Evolutionary conservation across 2,329 filamentous ascomycete species (phyloP).

Genomic region (Aspergillus puulaauensis): DNA sequence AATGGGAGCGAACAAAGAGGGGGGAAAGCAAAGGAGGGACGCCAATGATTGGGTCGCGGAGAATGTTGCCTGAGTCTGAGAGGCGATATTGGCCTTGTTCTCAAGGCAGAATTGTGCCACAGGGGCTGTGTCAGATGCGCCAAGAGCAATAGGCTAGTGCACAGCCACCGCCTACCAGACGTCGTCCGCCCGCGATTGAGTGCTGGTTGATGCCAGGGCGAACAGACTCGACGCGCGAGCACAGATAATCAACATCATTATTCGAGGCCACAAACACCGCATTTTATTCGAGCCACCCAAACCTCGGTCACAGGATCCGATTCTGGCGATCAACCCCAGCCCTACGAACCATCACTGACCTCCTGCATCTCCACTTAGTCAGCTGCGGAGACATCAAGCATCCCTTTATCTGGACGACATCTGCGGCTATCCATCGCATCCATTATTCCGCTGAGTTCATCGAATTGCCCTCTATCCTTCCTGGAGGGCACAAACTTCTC

Average conservation of each 20-base stretch:
- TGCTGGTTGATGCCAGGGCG: background rate
- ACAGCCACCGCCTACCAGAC: constrained; percentile 7
- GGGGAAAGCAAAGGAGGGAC: background rate
- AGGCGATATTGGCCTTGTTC: background rate
- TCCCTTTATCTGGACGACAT: constrained; percentile 14
- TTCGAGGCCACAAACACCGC: background rate
- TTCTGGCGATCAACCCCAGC: constrained; percentile 1
- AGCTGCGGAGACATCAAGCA: constrained; percentile 20
- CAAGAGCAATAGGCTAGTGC: background rate
- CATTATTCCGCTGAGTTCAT: constrained; percentile 1
- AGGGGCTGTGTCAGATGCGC: constrained; percentile 3
- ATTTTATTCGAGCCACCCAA: background rate
- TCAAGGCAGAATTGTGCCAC: constrained; percentile 2
- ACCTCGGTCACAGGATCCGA: background rate
- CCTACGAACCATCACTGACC: background rate
- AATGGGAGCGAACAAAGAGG: background rate
- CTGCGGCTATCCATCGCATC: constrained; percentile 5
- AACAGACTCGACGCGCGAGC: background rate
- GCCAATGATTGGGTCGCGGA: constrained; percentile 5
- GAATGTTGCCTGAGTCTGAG: constrained; percentile 1
- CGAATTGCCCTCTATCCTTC: constrained; percentile 26
- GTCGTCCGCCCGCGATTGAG: background rate
- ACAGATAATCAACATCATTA: background rate
- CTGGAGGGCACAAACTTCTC: constrained; percentile 28
- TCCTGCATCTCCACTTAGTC: constrained; percentile 10